A percentile compares a stretch with the other conserved stretches of the same genome.
phyloP scores from a whole-genome alignment of 2,329 filamentous ascomycete genomes.

The Furcasterigmium furcatum region DNA sequence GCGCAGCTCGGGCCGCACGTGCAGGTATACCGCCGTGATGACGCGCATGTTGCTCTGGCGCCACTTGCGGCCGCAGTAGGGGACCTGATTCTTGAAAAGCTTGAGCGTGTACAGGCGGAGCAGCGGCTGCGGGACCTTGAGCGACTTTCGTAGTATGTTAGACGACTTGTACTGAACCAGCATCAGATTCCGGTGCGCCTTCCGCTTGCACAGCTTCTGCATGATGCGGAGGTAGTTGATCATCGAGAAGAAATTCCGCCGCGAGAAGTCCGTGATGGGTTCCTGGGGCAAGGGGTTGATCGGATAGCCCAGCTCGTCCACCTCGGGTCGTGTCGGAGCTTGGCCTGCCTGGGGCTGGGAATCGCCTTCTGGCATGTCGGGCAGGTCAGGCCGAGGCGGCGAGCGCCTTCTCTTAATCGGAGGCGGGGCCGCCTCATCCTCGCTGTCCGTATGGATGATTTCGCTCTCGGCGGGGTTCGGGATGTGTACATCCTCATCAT shows the following conservation, averaged over 20 bases:
- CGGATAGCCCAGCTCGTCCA: conserved; percentile 87
- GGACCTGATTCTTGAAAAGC: conserved; percentile 97
- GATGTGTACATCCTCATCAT: conserved; percentile 27
- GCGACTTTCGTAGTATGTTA: conserved; percentile 84
- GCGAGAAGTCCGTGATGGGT: conserved; percentile 86
- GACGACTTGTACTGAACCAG: conserved; percentile 95
- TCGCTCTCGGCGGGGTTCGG: conserved; percentile 13
- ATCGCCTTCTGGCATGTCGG: conserved; percentile 19
- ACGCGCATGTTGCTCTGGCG: conserved; percentile 97
- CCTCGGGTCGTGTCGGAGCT: conserved; percentile 48
- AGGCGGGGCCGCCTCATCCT: conserved; percentile 80
- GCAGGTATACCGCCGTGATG: conserved; percentile 93
- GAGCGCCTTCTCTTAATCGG: conserved; percentile 66
- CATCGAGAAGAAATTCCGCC: conserved; percentile 89
- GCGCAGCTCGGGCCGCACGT: conserved; percentile 85
- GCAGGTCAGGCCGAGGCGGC: conserved; percentile 31
- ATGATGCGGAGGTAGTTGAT: conserved; percentile 96
- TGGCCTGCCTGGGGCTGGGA: conserved; percentile 25
- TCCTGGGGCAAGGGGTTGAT: conserved; percentile 65
- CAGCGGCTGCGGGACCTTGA: conserved; percentile 85
- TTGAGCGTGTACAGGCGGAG: conserved; percentile 94
- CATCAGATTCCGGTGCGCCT: conserved; percentile 89
- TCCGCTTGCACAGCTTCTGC: conserved; percentile 96
- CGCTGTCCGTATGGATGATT: conserved; percentile 45
- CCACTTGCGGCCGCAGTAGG: conserved; percentile 98